Evolutionary conservation across 78 protist species (phyloP).

Genomic region (Polysphondylium violaceum): DNA sequence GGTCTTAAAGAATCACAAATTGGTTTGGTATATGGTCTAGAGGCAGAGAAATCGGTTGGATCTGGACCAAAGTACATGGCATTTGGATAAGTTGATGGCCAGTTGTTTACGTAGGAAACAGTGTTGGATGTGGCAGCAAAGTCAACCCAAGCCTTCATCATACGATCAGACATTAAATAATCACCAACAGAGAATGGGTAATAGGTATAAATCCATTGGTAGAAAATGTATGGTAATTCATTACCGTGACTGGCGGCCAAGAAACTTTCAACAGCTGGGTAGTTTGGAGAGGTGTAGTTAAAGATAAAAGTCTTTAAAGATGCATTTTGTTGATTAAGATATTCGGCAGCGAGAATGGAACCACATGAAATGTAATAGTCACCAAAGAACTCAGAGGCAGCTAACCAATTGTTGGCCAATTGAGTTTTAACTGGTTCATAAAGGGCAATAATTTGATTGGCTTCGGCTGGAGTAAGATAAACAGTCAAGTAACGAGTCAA

Average conservation of each 20-base stretch:
- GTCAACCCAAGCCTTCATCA: slow-evolving; percentile 53
- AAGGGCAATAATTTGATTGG: neutral
- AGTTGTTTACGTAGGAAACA: neutral
- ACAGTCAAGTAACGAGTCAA: slow-evolving; percentile 24
- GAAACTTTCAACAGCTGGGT: slow-evolving; percentile 43
- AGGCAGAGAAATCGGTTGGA: neutral
- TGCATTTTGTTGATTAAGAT: neutral
- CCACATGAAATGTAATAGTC: slow-evolving; percentile 81
- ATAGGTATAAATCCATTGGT: slow-evolving; percentile 22
- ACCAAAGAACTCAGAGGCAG: slow-evolving; percentile 74
- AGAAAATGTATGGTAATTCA: slow-evolving; percentile 53
- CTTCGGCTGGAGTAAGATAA: slow-evolving; percentile 11
- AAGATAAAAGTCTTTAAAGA: slow-evolving; percentile 35
- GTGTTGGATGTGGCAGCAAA: slow-evolving; percentile 54
- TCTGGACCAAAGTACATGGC: slow-evolving; percentile 53
- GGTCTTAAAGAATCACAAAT: slow-evolving; percentile 41
- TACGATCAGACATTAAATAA: neutral
- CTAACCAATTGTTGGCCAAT: slow-evolving; percentile 53
- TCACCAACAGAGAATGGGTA: slow-evolving; percentile 1
- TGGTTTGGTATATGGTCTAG: slow-evolving; percentile 12
- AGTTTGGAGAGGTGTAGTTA: slow-evolving; percentile 67
- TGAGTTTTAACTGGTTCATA: slow-evolving; percentile 25
- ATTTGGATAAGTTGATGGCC: slow-evolving; percentile 60
- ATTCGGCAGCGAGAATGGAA: slow-evolving; percentile 44
- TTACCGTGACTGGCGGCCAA: slow-evolving; percentile 74